Evolutionary conservation across 305 asterid genomes (phyloP), one percentile per base, ranked within the genome.

Genomic region (Fraxinus sp.): DNA sequence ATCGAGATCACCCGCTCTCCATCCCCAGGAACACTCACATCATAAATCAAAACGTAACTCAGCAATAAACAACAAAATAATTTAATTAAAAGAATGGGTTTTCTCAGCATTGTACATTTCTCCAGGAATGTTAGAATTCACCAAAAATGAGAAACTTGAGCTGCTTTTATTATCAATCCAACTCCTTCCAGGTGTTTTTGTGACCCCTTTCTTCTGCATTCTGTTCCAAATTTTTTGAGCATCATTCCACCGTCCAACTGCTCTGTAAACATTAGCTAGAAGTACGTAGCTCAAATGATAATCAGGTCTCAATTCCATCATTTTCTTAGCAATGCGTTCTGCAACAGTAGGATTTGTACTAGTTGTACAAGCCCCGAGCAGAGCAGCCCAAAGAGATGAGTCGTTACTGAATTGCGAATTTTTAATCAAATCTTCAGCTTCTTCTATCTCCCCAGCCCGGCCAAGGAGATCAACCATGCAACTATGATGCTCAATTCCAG

Each of bases 391-490:
- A 28, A 96, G 94, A 39, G 97, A 90, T 3, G 92, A 78, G 78
- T 90, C 80, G 1, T 84, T 83, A 52, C 64, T 36, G 76, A 90
- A 92, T 37, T 84, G 90, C 8, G 97, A 82, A 32, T 79, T 84
- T 78, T 76, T 59, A 59, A 96, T 88, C 88, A 96, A 86, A 73
- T 84, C 87, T 83, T 92, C 98, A 36, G 97, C 97, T 83, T 93
- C 98, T 89, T 92, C 94, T 30, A 94, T 87, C 89, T 89, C 83
- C 44, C 94, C 91, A 0, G 90, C 93, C 76, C 99, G 90, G 7
- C 99, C 94, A 77, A 96, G 87, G 24, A 94, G 93, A 89, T 93
- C 95, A 78, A 94, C 93, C 97, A 93, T 91, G 88, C 98, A 96
- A 81, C 93, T 94, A 74, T 92, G 92, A 83, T 92, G 95, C 82